Percentiles rank a stretch among this genome's conserved stretches.
phyloP scores from a whole-genome alignment of 179 eudicot genomes.

The Nepenthes alata region DNA sequence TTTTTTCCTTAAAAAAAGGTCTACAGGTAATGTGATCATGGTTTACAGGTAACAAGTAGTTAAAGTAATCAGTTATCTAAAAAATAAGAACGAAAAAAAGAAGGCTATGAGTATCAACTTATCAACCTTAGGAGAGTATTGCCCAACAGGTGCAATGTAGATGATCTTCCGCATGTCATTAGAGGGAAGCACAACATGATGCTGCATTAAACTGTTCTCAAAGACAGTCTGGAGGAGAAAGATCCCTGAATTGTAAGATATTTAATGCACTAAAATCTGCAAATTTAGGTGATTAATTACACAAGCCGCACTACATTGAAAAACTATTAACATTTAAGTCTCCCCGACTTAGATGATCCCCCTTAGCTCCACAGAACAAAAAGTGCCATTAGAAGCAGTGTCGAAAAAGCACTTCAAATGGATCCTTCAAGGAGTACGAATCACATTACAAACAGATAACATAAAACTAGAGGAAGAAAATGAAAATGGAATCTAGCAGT shows the following conservation, averaged over 20 bases:
- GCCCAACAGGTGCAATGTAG: conserved; percentile 87
- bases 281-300: background rate
- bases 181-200: conserved; percentile 86
- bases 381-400: background rate
- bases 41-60: no score
- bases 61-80: no score
- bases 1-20: no score
- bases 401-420: background rate
- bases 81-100: background rate
- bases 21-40: no score
- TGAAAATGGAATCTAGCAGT: background rate
- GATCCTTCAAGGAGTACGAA: background rate
- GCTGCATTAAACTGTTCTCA: conserved; percentile 86
- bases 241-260: conserved; percentile 2
- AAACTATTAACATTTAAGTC: conserved; percentile 92
- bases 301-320: background rate
- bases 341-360: conserved; percentile 88
- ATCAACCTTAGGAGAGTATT: conserved; percentile 75
- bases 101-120: background rate
- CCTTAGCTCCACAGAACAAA: conserved; percentile 52
- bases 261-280: background rate
- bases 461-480: background rate
- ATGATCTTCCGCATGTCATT: conserved; percentile 91
- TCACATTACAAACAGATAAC: background rate
- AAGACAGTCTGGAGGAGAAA: conserved; percentile 48